phyloP scores from a whole-genome alignment of 2,329 filamentous ascomycete genomes.

The Sclerotiophoma versabilis region DNA sequence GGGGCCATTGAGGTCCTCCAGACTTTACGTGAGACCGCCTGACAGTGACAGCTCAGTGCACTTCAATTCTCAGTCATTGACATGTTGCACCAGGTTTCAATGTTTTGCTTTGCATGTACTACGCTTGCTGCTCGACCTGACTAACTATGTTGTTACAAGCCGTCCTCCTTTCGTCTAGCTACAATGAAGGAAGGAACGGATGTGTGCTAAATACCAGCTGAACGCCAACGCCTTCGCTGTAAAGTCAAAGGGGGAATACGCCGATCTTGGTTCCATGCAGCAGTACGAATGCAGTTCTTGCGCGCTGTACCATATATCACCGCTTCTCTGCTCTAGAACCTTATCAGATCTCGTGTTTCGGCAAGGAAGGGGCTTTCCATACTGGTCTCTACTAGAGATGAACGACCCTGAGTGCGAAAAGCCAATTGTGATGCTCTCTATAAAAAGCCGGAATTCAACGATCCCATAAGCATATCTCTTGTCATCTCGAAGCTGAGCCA shows the following conservation, averaged over 20 bases:
- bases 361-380: neutral
- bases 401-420: neutral
- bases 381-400: neutral
- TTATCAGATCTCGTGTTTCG: neutral
- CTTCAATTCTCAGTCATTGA: too few relatives aligned
- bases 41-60: too few relatives aligned
- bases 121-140: neutral
- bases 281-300: neutral
- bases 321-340: neutral
- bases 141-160: constrained; percentile 14
- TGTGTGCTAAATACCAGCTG: constrained; percentile 8
- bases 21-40: too few relatives aligned
- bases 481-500: constrained; percentile 98
- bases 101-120: neutral
- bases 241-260: neutral
- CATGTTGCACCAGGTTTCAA: too few relatives aligned
- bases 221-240: constrained; percentile 16
- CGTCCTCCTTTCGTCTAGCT: constrained; percentile 5
- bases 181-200: constrained; percentile 6
- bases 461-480: constrained; percentile 78
- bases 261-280: neutral
- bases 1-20: too few relatives aligned
- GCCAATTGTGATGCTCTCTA: constrained; percentile 19
- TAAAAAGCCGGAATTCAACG: constrained; percentile 40
- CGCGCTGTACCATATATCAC: neutral